Percentiles rank a stretch among this genome's conserved stretches.
phyloP scores from a whole-genome alignment of 495 filamentous ascomycete genomes.

The Trichocladium uniseriatum region DNA sequence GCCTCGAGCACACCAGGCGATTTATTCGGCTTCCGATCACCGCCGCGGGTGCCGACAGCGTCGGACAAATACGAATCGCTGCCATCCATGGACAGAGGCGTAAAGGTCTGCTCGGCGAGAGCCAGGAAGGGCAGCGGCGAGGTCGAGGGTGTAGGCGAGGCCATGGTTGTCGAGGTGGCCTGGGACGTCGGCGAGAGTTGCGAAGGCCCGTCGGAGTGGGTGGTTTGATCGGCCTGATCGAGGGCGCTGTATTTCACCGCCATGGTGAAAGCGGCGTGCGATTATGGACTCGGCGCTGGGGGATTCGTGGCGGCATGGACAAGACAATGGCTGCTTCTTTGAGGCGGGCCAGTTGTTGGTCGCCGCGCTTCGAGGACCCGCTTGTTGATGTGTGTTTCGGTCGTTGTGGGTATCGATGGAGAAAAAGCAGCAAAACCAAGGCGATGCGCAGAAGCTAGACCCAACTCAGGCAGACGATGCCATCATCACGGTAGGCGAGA shows the following conservation, averaged over 20 bases:
- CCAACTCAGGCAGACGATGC: no score
- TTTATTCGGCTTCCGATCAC: not conserved
- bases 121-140: slow-evolving; percentile 23
- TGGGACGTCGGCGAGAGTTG: slow-evolving; percentile 15
- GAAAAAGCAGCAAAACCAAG: not conserved
- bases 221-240: slow-evolving; percentile 23
- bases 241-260: slow-evolving; percentile 26
- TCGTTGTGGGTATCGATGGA: not conserved
- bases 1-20: slow-evolving; percentile 1
- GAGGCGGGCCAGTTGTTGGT: not conserved
- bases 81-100: slow-evolving; percentile 38
- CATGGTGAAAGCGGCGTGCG: slow-evolving; percentile 18
- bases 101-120: slow-evolving; percentile 31
- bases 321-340: not conserved
- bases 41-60: not conserved
- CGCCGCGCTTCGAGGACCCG: not conserved
- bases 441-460: no score
- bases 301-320: slow-evolving; percentile 7
- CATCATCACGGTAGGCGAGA: no score
- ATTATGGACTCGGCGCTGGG: not conserved
- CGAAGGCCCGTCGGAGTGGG: slow-evolving; percentile 1
- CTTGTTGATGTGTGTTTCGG: not conserved
- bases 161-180: slow-evolving; percentile 11
- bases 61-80: slow-evolving; percentile 22
- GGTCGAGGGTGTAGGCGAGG: slow-evolving; percentile 12